These are phyloP conservation scores for Miamiensis avidus DNA, from an alignment of 169 alveolate species.

Conservation along the genomic window DNA sequence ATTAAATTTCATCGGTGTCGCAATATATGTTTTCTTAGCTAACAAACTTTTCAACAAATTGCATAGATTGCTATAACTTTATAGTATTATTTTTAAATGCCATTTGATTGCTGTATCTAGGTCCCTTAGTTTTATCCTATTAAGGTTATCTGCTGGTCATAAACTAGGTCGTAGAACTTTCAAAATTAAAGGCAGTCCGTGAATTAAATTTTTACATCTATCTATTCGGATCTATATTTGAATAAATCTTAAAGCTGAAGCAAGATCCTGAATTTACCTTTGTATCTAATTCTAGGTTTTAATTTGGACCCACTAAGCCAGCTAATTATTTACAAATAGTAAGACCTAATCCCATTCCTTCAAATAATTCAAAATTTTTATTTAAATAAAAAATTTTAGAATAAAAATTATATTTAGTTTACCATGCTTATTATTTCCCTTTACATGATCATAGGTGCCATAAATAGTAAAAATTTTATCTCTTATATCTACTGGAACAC, in stretches of 20 bases:
- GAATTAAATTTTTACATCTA: background rate
- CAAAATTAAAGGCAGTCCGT: too few species aligned
- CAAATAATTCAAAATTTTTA: too few species aligned
- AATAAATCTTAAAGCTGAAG: conserved; percentile 1
- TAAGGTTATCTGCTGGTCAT: background rate
- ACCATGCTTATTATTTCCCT: conserved; percentile 17
- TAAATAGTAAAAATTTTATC: conserved; percentile 33
- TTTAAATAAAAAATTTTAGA: too few species aligned
- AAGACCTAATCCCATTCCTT: conserved; percentile 17
- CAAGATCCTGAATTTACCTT: background rate
- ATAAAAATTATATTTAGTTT: too few species aligned
- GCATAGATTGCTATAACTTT: too few species aligned
- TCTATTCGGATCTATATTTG: background rate
- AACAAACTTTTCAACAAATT: background rate
- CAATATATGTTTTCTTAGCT: background rate
- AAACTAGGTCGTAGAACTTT: too few species aligned
- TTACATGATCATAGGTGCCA: conserved; percentile 35
- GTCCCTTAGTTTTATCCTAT: background rate
- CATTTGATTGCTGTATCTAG: too few species aligned
- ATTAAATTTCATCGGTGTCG: background rate
- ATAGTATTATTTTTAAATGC: too few species aligned
- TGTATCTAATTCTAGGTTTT: background rate
- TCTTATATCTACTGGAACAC: conserved; percentile 35
- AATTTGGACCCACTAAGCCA: conserved; percentile 7
- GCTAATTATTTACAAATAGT: conserved; percentile 9